Conservation (phyloP, 2,329 filamentous ascomycete genomes). For the Cladosporium cucumerinum region DNA sequence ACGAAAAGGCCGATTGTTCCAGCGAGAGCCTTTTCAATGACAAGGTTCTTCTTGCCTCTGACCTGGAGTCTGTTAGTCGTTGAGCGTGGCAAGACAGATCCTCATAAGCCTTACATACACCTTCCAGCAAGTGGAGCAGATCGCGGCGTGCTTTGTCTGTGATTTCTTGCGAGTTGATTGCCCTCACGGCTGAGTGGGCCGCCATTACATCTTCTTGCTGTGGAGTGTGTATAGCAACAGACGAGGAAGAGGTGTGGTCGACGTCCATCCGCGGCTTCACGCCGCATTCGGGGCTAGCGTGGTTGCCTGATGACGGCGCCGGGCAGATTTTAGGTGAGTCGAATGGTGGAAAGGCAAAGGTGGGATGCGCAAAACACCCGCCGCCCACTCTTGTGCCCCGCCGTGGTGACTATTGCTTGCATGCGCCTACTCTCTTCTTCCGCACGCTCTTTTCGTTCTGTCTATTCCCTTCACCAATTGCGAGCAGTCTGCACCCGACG, state of each 20-base stretch:
- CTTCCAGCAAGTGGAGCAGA: conserved; percentile 85
- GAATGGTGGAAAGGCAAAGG: neutral
- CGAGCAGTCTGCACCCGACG: conserved; percentile 3
- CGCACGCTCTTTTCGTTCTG: conserved; percentile 16
- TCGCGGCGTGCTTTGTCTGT: conserved; percentile 82
- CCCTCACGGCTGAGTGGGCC: conserved; percentile 54
- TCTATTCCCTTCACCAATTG: neutral
- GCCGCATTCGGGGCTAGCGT: conserved; percentile 1
- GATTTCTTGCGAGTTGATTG: conserved; percentile 71
- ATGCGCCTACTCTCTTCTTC: conserved; percentile 12
- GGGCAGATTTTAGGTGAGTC: conserved; percentile 14
- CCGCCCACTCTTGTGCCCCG: conserved; percentile 4
- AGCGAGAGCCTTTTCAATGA: conserved; percentile 86
- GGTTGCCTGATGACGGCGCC: neutral
- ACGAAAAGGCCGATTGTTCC: conserved; percentile 87
- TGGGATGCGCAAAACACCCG: conserved; percentile 13
- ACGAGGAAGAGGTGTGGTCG: conserved; percentile 1
- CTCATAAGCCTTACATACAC: conserved; percentile 65
- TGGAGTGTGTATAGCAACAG: neutral
- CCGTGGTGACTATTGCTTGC: conserved; percentile 15
- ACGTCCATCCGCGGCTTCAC: neutral
- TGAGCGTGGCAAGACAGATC: neutral
- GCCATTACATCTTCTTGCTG: conserved; percentile 33
- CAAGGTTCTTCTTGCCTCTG: conserved; percentile 96
- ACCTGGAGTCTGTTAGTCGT: conserved; percentile 58